Conservation (phyloP, 2,329 filamentous ascomycete species). For the Aschersonia sp. region DNA sequence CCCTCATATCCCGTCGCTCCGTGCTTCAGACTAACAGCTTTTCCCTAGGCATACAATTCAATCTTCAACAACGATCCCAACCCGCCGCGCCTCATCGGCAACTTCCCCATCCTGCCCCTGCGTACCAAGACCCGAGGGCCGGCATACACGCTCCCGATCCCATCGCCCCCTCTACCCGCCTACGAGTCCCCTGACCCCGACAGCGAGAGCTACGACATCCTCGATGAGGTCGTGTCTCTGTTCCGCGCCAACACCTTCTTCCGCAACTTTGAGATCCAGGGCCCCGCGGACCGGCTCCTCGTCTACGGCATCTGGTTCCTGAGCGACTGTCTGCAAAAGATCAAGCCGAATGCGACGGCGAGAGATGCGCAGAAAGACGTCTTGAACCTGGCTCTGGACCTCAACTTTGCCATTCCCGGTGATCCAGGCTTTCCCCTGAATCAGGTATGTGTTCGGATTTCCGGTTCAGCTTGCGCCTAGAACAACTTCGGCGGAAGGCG, state of each 20-base stretch:
- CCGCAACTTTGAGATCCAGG: slow-evolving; percentile 98
- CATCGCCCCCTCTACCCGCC: slow-evolving; percentile 39
- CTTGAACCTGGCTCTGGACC: slow-evolving; percentile 80
- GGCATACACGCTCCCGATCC: slow-evolving; percentile 65
- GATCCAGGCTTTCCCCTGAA: slow-evolving; percentile 89
- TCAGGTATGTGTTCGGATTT: slow-evolving; percentile 37
- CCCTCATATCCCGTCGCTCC: background rate
- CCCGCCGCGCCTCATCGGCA: slow-evolving; percentile 51
- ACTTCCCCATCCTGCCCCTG: slow-evolving; percentile 87
- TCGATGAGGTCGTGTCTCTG: slow-evolving; percentile 82
- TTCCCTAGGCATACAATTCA: slow-evolving; percentile 78
- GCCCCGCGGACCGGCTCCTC: slow-evolving; percentile 80
- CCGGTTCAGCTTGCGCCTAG: background rate
- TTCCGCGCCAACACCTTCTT: slow-evolving; percentile 99
- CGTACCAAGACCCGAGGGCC: slow-evolving; percentile 93
- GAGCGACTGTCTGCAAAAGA: slow-evolving; percentile 78
- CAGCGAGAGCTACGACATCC: slow-evolving; percentile 85
- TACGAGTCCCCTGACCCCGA: slow-evolving; percentile 62
- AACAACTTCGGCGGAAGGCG: background rate
- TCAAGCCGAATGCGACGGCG: slow-evolving; percentile 56
- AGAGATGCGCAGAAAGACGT: slow-evolving; percentile 57
- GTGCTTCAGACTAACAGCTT: background rate
- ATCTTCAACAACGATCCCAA: slow-evolving; percentile 81
- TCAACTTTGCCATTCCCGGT: slow-evolving; percentile 84
- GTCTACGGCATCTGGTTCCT: slow-evolving; percentile 96